These are phyloP conservation scores for Pueraria montana DNA, from an alignment of 306 rosid genomes.

Conservation along the genomic window DNA sequence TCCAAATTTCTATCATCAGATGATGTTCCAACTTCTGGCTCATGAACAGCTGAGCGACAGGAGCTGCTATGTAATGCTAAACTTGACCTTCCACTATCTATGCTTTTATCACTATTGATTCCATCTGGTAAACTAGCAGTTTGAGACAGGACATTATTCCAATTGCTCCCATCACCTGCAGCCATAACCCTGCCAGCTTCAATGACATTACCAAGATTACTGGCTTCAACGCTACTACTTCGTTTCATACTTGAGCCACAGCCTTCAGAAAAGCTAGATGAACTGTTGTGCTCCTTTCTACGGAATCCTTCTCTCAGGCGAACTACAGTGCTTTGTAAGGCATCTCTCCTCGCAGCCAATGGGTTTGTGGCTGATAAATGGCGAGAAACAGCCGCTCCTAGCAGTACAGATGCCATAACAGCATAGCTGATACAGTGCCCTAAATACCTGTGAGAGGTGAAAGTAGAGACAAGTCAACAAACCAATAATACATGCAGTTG, in stretches of 20 bases:
- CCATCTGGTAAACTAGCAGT: conserved; percentile 85
- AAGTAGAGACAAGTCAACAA: conserved; percentile 41
- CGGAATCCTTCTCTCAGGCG: conserved; percentile 99
- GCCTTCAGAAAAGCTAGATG: conserved; percentile 98
- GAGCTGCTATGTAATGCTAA: conserved; percentile 93
- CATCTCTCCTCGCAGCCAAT: conserved; percentile 98
- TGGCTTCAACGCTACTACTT: conserved; percentile 97
- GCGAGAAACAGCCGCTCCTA: conserved; percentile 97
- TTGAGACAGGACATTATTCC: conserved; percentile 76
- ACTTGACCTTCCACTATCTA: conserved; percentile 99
- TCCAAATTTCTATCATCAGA: conserved; percentile 71
- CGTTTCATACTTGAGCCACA: conserved; percentile 98
- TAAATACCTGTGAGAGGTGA: conserved; percentile 74
- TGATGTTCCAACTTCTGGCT: conserved; percentile 78
- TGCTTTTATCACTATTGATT: conserved; percentile 92
- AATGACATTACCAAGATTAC: conserved; percentile 77
- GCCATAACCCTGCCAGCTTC: conserved; percentile 74
- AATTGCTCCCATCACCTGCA: conserved; percentile 79
- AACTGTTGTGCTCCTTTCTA: conserved; percentile 92
- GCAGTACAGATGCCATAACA: conserved; percentile 92
- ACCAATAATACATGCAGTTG: conserved; percentile 40
- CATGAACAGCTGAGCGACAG: conserved; percentile 91
- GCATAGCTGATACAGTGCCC: conserved; percentile 99
- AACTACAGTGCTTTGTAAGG: conserved; percentile 95
- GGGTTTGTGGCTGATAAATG: conserved; percentile 90